Evolutionary conservation across 1,284 basidiomycete species (phyloP).

Genomic region (Taiwanofungus camphoratus): DNA sequence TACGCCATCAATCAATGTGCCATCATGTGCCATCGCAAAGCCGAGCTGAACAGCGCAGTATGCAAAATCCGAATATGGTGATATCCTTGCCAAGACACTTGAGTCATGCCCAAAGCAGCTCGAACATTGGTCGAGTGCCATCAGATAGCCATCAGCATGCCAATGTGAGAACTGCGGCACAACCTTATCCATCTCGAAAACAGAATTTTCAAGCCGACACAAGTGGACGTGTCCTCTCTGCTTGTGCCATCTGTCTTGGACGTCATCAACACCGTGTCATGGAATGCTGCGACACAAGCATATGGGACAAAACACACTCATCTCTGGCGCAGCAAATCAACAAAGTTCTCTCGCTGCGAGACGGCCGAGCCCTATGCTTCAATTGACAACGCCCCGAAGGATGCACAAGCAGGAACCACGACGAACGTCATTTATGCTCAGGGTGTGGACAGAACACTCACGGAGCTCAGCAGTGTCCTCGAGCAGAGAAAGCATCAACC

Average conservation of each 20-base stretch:
- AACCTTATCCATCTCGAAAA: background rate
- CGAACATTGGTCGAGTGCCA: background rate
- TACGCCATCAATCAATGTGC: background rate
- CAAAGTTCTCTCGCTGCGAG: conserved; percentile 9
- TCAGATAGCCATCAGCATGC: background rate
- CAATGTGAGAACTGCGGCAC: background rate
- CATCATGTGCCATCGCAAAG: background rate
- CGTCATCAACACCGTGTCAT: conserved; percentile 14
- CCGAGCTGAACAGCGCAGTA: background rate
- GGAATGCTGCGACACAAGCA: conserved; percentile 9
- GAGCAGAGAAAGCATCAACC: conserved; percentile 16
- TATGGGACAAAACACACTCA: conserved; percentile 13
- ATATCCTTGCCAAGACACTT: background rate
- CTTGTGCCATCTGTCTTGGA: conserved; percentile 24
- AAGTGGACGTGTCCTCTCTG: background rate
- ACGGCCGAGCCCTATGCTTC: conserved; percentile 13
- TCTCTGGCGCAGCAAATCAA: conserved; percentile 4
- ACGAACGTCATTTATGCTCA: conserved; percentile 21
- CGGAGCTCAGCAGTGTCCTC: conserved; percentile 21
- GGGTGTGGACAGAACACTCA: conserved; percentile 21
- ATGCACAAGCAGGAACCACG: conserved; percentile 9
- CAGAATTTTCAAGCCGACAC: conserved; percentile 7
- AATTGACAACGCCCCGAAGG: conserved; percentile 16
- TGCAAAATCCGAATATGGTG: too few species aligned
- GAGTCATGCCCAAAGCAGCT: background rate